Conservation (phyloP, 148 eudicot species). For the Arbutus unedo region DNA sequence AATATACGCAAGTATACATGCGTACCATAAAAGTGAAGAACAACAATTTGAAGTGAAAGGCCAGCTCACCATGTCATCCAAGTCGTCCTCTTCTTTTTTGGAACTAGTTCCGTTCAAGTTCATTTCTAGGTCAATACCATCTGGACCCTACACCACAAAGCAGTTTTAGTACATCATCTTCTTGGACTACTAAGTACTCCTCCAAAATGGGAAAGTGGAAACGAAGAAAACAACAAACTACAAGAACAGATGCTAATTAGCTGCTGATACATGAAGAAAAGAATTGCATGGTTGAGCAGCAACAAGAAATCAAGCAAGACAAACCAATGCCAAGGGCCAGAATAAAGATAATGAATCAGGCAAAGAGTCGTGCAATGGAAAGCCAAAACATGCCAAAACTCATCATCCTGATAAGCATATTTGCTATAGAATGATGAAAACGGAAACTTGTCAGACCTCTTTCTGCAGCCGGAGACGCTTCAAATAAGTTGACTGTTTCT, state of each 20-base stretch:
- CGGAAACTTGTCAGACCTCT: constrained; percentile 40
- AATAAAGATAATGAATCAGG: background rate
- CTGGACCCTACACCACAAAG: constrained; percentile 60
- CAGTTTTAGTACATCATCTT: constrained; percentile 2
- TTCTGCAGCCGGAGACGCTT: constrained; percentile 83
- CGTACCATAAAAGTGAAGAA: background rate
- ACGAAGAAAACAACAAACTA: background rate
- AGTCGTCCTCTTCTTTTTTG: constrained; percentile 52
- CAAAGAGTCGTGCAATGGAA: background rate
- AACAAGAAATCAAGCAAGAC: constrained; percentile 2
- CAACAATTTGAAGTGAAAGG: background rate
- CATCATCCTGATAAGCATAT: background rate
- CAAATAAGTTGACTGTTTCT: constrained; percentile 83
- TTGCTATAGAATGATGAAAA: too few relatives aligned
- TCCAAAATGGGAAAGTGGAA: background rate
- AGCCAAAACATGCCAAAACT: background rate
- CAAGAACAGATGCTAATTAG: background rate
- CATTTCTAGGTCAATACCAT: constrained; percentile 90
- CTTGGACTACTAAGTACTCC: background rate
- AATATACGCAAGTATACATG: background rate
- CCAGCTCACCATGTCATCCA: constrained; percentile 67
- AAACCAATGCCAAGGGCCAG: background rate
- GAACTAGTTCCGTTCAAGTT: constrained; percentile 59
- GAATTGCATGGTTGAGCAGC: background rate
- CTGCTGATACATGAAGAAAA: constrained; percentile 5